phyloP scores from a whole-genome alignment of 2,329 filamentous ascomycete species.

The Pochonia chlamydosporia region DNA sequence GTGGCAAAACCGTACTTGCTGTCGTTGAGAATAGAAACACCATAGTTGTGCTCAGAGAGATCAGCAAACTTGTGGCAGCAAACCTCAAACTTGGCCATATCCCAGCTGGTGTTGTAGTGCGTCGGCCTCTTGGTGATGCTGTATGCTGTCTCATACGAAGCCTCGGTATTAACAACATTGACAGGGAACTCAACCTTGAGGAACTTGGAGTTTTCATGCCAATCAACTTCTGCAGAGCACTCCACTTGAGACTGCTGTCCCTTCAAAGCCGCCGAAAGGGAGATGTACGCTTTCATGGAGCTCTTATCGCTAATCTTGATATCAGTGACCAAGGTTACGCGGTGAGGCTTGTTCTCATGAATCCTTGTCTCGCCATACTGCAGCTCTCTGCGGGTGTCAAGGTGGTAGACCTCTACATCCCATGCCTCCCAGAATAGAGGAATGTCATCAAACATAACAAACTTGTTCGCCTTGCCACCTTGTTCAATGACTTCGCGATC shows the following conservation, averaged over 20 bases:
- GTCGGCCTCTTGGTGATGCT: conserved; percentile 85
- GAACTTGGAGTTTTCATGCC: conserved; percentile 96
- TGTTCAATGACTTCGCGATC: conserved; percentile 72
- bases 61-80: conserved; percentile 95
- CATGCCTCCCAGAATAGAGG: conserved; percentile 96
- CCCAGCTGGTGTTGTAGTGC: conserved; percentile 96
- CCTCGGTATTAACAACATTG: conserved; percentile 83
- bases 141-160: conserved; percentile 91
- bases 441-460: conserved; percentile 95
- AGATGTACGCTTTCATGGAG: conserved; percentile 81
- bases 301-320: conserved; percentile 85
- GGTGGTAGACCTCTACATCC: conserved; percentile 96
- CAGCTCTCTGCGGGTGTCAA: conserved; percentile 78
- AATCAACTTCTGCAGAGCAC: conserved; percentile 82
- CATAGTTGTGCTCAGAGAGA: conserved; percentile 80
- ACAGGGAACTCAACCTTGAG: conserved; percentile 98
- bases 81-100: conserved; percentile 97
- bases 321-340: conserved; percentile 75
- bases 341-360: conserved; percentile 64
- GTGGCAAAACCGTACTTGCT: conserved; percentile 96
- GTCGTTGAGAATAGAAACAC: conserved; percentile 90
- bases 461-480: conserved; percentile 76
- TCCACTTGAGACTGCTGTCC: conserved; percentile 62
- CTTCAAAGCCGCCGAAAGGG: conserved; percentile 62
- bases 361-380: conserved; percentile 63